phyloP scores from a whole-genome alignment of 2,329 filamentous ascomycete species.

The Gaeumannomyces tritici region DNA sequence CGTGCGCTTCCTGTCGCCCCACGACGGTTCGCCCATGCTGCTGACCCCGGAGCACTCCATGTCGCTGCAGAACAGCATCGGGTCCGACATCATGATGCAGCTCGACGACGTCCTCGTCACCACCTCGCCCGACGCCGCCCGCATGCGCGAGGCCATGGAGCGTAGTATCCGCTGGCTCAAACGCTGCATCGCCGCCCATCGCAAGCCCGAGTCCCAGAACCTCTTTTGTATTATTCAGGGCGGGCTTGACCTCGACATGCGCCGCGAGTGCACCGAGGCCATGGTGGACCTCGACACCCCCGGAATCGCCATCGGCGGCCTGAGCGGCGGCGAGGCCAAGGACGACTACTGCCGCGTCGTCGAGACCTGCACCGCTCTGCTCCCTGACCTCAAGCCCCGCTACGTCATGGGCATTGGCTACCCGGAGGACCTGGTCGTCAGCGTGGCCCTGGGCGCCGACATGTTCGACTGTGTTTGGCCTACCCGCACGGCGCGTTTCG shows the following conservation, averaged over 20 bases:
- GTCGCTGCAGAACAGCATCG: conserved; percentile 89
- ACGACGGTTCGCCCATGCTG: conserved; percentile 92
- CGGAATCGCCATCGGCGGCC: conserved; percentile 89
- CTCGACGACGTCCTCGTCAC: conserved; percentile 96
- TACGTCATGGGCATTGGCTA: conserved; percentile 99
- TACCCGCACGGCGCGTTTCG: conserved; percentile 89
- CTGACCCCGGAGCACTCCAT: conserved; percentile 97
- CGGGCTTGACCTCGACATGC: conserved; percentile 79
- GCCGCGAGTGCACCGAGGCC: conserved; percentile 69
- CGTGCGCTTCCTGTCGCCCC: conserved; percentile 89
- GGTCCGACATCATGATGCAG: conserved; percentile 99
- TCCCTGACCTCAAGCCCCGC: conserved; percentile 87
- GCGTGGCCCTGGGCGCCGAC: conserved; percentile 86
- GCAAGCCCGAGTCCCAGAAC: conserved; percentile 74
- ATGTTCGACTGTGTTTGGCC: conserved; percentile 99
- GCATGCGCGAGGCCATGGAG: conserved; percentile 93
- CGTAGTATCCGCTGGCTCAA: conserved; percentile 93
- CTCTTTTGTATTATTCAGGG: conserved; percentile 99
- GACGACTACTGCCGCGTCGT: conserved; percentile 87
- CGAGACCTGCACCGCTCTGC: conserved; percentile 68
- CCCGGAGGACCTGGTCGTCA: conserved; percentile 90
- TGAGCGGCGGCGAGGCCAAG: conserved; percentile 94
- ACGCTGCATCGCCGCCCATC: conserved; percentile 84
- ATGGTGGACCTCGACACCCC: conserved; percentile 91
- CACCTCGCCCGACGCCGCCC: conserved; percentile 76